These are phyloP conservation scores for Boechera divaricarpa DNA, from an alignment of 345 rosid genomes.

Conservation along the genomic window DNA sequence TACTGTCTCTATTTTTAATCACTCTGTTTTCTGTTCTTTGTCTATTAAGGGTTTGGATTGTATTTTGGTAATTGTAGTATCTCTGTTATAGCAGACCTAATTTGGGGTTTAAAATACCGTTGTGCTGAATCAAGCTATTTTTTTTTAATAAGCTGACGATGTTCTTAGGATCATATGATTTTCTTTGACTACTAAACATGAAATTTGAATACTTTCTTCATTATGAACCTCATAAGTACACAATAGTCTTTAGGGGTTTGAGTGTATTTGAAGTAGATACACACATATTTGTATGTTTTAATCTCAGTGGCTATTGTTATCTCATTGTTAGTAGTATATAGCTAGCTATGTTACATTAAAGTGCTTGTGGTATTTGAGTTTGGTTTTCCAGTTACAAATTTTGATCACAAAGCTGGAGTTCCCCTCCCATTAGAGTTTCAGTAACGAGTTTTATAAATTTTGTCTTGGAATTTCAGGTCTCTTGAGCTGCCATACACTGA, in stretches of 20 bases:
- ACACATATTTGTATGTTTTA: neutral
- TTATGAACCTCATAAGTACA: neutral
- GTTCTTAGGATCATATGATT: constrained; percentile 17
- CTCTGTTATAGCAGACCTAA: neutral
- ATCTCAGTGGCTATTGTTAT: neutral
- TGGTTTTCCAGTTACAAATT: constrained; percentile 1
- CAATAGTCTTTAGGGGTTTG: neutral
- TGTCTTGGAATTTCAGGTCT: constrained; percentile 1
- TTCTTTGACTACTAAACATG: neutral
- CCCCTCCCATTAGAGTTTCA: constrained; percentile 5
- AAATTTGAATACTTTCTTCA: neutral
- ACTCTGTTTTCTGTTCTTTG: constrained; percentile 9
- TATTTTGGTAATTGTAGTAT: neutral
- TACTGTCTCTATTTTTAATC: constrained; percentile 20
- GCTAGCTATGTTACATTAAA: neutral
- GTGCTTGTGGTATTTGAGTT: constrained; percentile 3
- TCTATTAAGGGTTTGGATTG: neutral
- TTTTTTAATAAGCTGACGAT: neutral
- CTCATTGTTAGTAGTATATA: neutral
- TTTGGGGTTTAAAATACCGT: neutral
- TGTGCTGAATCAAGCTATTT: neutral
- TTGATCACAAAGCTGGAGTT: constrained; percentile 6
- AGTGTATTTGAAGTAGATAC: neutral
- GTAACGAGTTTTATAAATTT: neutral
- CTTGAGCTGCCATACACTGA: constrained; percentile 19